Evolutionary conservation across 306 rosid genomes (phyloP).

Genomic region (Vachellia pachyceras): DNA sequence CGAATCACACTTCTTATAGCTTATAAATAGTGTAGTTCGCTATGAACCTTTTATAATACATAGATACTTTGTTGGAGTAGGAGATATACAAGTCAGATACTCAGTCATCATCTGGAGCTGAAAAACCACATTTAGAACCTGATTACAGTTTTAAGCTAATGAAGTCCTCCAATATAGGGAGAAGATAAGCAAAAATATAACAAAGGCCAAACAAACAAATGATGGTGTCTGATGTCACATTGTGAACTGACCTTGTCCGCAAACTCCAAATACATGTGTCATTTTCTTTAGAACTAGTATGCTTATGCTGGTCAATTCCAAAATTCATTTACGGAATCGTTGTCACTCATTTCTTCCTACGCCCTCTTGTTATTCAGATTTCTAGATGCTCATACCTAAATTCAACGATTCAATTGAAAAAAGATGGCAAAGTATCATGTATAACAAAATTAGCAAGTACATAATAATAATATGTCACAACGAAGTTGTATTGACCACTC

Average conservation of each 20-base stretch:
- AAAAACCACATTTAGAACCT: too few species aligned
- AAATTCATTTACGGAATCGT: not conserved
- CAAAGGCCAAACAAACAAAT: not conserved
- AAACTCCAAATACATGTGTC: not conserved
- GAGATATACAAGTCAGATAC: not conserved
- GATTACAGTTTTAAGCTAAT: not conserved
- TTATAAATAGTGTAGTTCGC: not conserved
- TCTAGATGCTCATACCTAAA: too few species aligned
- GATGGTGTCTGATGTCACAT: not conserved
- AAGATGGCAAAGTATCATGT: not conserved
- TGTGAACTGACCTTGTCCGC: not conserved
- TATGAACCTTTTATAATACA: not conserved
- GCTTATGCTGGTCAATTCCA: not conserved
- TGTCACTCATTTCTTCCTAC: too few species aligned
- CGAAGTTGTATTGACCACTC: too few species aligned
- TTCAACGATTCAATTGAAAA: not conserved
- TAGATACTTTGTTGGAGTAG: not conserved
- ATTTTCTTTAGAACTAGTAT: not conserved
- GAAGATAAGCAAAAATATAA: not conserved
- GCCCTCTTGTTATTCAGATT: too few species aligned
- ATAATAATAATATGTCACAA: not conserved
- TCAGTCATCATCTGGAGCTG: not conserved
- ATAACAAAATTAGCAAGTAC: not conserved
- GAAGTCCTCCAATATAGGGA: not conserved
- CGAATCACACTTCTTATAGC: not conserved